Base-by-base conservation (phyloP, 1,139 yeast species). In the Candida sp. region DNA sequence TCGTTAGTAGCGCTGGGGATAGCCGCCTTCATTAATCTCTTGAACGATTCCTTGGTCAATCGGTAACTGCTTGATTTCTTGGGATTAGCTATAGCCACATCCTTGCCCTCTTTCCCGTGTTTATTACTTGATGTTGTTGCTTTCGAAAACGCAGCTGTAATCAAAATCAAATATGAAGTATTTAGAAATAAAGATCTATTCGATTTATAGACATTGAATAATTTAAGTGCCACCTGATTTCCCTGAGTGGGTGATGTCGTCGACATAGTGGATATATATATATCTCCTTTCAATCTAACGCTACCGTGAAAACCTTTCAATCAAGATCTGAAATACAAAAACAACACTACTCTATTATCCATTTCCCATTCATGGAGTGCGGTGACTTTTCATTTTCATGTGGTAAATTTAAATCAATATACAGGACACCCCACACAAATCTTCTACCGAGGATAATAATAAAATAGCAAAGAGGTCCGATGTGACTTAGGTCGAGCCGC, bases 131-230 rank as follows among this genome's bases (percentile, higher is more conserved):
- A 63, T 38, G 56, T 61, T 27, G 78, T 71, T 15, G 75, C 77
- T 4, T 76, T 74, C 0, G 75, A 58, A 48, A 74, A 73, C 2
- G 77, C 77, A 3, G 77, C 72, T 0, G 76, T 71, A 36, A 76
- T 61, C 35, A 76, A 63, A 30, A 76, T 58, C 39, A 75, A 64
- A 52, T 77, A 79, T 1, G 80, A 74, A 3, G 78, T 63, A 49
- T 78, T 73, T 42, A 79, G 61, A 6, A 82, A 67, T 27, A 72
- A 54, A 27, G 77, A 70, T 50, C 82, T 62, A 57, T 77, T 77
- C 43, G 71, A 62, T 55, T 69, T 64, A 51, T 73, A 73, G 27
- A 71, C 66, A 43, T 63, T 63, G 43, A 72, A 55, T n/a, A 67
- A 52, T 29, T 69, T 58, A n/a, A 50, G 36, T 4, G 60, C 63